Conservation (phyloP, 345 rosid genomes). For the Iberis pinnata region DNA sequence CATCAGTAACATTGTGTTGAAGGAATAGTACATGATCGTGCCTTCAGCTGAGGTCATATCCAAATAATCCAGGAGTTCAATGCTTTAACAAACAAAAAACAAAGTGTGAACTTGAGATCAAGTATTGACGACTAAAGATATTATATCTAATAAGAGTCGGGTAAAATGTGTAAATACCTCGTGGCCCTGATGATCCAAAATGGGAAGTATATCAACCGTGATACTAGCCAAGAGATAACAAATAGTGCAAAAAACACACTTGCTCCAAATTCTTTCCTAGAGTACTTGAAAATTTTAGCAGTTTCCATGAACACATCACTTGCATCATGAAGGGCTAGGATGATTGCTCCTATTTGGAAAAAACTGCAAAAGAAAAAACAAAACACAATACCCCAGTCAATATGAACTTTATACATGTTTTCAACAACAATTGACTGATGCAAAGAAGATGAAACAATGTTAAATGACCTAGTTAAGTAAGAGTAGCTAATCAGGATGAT, state of each 20-base stretch:
- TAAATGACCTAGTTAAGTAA: conserved; percentile 57
- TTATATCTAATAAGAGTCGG: neutral
- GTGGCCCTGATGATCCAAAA: conserved; percentile 74
- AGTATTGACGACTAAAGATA: neutral
- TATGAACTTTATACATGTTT: conserved; percentile 1
- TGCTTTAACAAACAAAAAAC: conserved; percentile 39
- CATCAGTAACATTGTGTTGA: conserved; percentile 82
- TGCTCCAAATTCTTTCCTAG: conserved; percentile 81
- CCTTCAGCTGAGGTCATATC: conserved; percentile 39
- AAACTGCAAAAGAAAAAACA: conserved; percentile 41
- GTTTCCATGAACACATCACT: conserved; percentile 89
- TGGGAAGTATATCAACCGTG: conserved; percentile 85
- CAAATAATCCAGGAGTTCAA: conserved; percentile 39
- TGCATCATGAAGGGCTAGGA: conserved; percentile 87
- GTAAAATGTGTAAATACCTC: conserved; percentile 45
- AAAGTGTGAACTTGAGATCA: neutral
- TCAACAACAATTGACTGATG: neutral
- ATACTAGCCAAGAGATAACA: conserved; percentile 82
- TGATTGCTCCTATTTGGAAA: conserved; percentile 71
- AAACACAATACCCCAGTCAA: neutral
- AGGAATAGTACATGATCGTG: conserved; percentile 51
- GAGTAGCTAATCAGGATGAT: conserved; percentile 73
- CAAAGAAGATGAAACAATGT: neutral
- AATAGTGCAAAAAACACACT: conserved; percentile 87
- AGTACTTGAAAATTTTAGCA: conserved; percentile 84